Evolutionary conservation across 495 filamentous ascomycete species (phyloP).

Genomic region (Podospora australis): DNA sequence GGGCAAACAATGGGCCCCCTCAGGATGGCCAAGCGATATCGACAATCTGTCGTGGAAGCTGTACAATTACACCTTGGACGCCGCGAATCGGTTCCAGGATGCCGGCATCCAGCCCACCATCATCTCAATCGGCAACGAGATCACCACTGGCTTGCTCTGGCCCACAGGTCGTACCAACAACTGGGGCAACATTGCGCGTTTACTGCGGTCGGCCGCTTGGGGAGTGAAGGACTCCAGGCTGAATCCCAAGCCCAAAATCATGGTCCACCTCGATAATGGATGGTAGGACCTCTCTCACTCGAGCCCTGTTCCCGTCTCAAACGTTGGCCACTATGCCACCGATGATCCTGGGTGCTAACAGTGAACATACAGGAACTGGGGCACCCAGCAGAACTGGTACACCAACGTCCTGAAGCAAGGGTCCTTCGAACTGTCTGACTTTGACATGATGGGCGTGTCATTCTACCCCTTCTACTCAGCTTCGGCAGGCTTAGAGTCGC

Average conservation of each 20-base stretch:
- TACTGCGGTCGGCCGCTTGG: conserved; percentile 56
- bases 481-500: conserved; percentile 47
- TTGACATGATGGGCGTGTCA: conserved; percentile 63
- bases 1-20: conserved; percentile 45
- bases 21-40: conserved; percentile 55
- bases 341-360: background rate
- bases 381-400: conserved; percentile 58
- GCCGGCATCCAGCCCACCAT: conserved; percentile 51
- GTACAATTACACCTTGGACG: conserved; percentile 59
- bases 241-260: conserved; percentile 50
- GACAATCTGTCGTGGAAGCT: conserved; percentile 53
- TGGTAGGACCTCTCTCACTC: conserved; percentile 37
- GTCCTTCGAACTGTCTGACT: conserved; percentile 47
- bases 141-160: conserved; percentile 57
- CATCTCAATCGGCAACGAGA: conserved; percentile 66
- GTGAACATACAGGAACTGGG: conserved; percentile 42
- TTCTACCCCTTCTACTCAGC: conserved; percentile 64
- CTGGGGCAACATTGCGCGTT: conserved; percentile 51
- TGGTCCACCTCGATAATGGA: conserved; percentile 66
- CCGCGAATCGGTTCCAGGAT: conserved; percentile 52
- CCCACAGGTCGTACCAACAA: conserved; percentile 49
- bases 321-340: too few relatives aligned
- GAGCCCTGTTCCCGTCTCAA: too few relatives aligned
- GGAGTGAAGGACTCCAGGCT: conserved; percentile 57
- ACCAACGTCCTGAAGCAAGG: conserved; percentile 48